These are phyloP conservation scores for Cornus kousa DNA, from an alignment of 148 eudicot species.

Conservation along the genomic window DNA sequence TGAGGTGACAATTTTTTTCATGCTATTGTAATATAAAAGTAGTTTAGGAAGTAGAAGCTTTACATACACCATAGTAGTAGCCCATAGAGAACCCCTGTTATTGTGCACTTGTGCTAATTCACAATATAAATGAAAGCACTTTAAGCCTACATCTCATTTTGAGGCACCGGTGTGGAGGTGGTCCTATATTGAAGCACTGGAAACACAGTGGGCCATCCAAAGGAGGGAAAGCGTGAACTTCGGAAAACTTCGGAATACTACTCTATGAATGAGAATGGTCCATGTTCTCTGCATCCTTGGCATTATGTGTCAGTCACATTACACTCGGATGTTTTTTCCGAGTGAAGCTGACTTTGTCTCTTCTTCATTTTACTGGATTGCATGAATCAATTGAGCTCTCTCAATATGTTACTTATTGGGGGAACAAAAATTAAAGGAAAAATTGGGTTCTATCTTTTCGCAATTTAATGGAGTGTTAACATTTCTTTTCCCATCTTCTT, in stretches of 20 bases:
- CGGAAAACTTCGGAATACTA: not conserved
- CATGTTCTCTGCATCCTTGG: not conserved
- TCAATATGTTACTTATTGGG: no score
- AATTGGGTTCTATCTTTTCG: no score
- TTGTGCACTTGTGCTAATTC: not conserved
- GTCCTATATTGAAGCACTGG: not conserved
- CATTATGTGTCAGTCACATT: no score
- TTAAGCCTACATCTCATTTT: not conserved
- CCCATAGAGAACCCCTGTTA: not conserved
- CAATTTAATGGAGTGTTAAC: no score
- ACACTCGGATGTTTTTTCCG: no score
- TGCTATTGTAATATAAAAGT: not conserved
- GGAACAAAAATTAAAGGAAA: no score
- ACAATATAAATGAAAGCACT: not conserved
- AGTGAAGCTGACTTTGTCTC: no score
- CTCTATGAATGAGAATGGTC: not conserved
- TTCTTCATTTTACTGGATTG: no score
- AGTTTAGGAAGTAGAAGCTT: not conserved
- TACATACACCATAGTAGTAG: not conserved
- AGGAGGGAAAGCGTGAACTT: not conserved
- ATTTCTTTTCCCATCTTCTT: not conserved
- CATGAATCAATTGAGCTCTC: no score
- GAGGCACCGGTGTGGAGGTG: not conserved
- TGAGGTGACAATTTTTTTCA: no score
- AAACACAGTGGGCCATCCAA: not conserved